Base-by-base conservation (phyloP, 345 rosid species). In the Erysimum cheiranthoides region DNA sequence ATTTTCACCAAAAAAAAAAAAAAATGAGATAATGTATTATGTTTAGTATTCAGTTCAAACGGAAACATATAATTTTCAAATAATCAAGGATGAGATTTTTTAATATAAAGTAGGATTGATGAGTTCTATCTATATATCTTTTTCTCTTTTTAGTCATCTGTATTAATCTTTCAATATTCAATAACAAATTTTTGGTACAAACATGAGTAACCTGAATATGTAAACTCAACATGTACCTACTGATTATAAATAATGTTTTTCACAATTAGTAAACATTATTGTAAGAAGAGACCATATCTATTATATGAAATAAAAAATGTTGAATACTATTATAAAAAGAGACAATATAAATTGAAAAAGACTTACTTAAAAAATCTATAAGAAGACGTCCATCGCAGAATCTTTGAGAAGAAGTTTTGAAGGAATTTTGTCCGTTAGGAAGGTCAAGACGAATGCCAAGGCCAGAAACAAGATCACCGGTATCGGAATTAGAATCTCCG, bases 401-500 rank as follows among this genome's bases (percentile, higher is more conserved):
- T 76, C 97, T 88, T 49, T 84, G 87, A 0, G 90, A 45, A 6
- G 92, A 81, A 54, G 57, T 47, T 63, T 80, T 73, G 85, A 89
- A 90, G 75, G 70, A 82, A 45, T 10, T 71, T 70, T 79, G 61
- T 6, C 97, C 89, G 13, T 84, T 17, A 8, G 93, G 89, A 45
- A 72, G 82, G 12, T 73, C 80, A 28, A 87, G 75, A 52, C 10
- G 73, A 74, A 80, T 10, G 57, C 90, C 93, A 4, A 79, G 77
- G 11, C 82, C 91, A 32, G 93, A 90, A 11, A 64, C 71, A 10
- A 77, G 77, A 40, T 83, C 84, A 6, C 96, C 89, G 0, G 92
- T 90, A 76, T 92, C 97, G 0, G 93, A 88, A 67, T 86, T 90
- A 1, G 96, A 89, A 67, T 88, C 96, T 47, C 97, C 93, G 21